Base-by-base conservation (phyloP, 805 yeast genomes). In the Zygosaccharomyces bisporus region DNA sequence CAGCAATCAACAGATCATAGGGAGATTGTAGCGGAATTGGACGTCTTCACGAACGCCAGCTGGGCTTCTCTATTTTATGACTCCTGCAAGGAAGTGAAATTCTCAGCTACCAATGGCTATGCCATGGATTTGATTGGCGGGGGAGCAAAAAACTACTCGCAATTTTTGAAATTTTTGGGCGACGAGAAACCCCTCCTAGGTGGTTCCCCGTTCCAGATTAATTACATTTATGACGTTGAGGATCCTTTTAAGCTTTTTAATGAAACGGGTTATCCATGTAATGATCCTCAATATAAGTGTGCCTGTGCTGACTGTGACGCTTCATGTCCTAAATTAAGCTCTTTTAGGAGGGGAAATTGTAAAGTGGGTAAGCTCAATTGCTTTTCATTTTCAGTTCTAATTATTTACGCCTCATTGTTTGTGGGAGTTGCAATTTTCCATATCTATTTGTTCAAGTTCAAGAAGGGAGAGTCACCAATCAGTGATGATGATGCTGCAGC, bases 111-210 rank as follows among this genome's bases (percentile, higher is more conserved):
- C 2, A 91, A 90, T 64, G 96, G 97, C 2, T 86, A 76, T 56
- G 98, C 96, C 7, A 89, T 91, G 97, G 98, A 91, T 60, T 72
- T 91, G 32, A 82, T 91, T 33, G 99, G 99, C 6, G 99, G 99
- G n/a, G 98, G 98, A 1, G 97, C 98, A 2, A 75, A 72, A 43
- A 77, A 81, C 54, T 86, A 79, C 62, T 55, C 70, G 24, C 79
- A 79, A 43, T 91, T 91, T 60, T 69, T 91, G 53, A 85, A 89
- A 66, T 93, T 91, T 58, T 66, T 93, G 41, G 98, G 98, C 9
- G 98, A 91, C 61, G 95, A 88, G 55, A 90, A 91, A 63, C 98
- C 98, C 0, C 53, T 87, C 55, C 70, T 91, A 3, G 97, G 98
- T 0, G 99, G 99, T 0, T 87, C 96, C 0, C 97, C 97, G 0